A percentile compares a stretch with the other conserved stretches of the same genome.
These are phyloP conservation scores for Daldinia vernicosa DNA, from an alignment of 495 filamentous ascomycete genomes.

Conservation along the genomic window DNA sequence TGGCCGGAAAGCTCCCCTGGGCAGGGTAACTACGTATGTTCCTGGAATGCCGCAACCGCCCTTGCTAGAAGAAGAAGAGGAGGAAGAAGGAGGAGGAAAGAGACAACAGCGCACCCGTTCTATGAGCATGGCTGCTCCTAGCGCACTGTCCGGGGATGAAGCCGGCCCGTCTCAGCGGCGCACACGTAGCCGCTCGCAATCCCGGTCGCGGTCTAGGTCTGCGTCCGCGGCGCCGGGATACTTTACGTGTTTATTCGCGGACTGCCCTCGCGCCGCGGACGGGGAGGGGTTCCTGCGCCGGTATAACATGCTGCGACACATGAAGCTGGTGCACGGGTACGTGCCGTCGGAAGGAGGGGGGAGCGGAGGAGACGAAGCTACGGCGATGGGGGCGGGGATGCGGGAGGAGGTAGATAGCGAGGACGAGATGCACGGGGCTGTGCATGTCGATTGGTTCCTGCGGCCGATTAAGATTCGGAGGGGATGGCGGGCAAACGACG, in stretches of 20 bases:
- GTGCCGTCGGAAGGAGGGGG: neutral
- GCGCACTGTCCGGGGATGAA: constrained; percentile 12
- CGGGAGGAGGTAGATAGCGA: constrained; percentile 50
- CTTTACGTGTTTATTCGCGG: constrained; percentile 45
- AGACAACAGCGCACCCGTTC: neutral
- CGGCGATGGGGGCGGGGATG: constrained; percentile 19
- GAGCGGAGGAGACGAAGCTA: constrained; percentile 6
- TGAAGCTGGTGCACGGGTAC: constrained; percentile 50
- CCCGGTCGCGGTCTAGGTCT: constrained; percentile 5
- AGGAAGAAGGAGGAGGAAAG: constrained; percentile 35
- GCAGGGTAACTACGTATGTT: constrained; percentile 41
- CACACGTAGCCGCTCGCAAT: constrained; percentile 20
- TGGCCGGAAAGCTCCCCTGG: constrained; percentile 16
- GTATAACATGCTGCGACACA: constrained; percentile 46
- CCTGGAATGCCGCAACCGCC: constrained; percentile 46
- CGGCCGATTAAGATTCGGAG: constrained; percentile 48
- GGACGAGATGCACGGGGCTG: constrained; percentile 62
- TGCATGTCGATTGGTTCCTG: constrained; percentile 64
- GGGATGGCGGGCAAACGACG: constrained; percentile 44
- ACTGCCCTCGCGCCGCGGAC: constrained; percentile 44
- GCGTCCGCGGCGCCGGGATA: constrained; percentile 5
- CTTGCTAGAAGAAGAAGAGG: constrained; percentile 52
- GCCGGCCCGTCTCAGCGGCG: constrained; percentile 1
- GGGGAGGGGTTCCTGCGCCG: constrained; percentile 47
- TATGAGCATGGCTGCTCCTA: neutral